phyloP scores from a whole-genome alignment of 164 flowering plant genomes.

The Vitis amurensis region DNA sequence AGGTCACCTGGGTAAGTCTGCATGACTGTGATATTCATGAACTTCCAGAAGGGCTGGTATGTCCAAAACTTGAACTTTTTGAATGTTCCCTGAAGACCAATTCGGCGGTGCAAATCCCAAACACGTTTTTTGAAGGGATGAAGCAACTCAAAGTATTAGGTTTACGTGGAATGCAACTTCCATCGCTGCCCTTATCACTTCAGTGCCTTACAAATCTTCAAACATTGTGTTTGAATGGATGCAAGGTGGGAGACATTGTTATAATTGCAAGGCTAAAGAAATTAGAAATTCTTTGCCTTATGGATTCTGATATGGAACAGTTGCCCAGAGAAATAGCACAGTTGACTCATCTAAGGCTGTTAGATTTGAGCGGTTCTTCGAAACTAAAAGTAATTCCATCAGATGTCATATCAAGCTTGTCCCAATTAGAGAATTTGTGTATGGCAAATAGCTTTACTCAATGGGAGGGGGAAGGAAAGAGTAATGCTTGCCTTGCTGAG shows the following conservation, averaged over 20 bases:
- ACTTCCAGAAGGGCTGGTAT: conserved; percentile 12
- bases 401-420: conserved; percentile 10
- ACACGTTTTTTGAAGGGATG: conserved; percentile 10
- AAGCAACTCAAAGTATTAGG: conserved; percentile 16
- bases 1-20: neutral
- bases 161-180: neutral
- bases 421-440: conserved; percentile 21
- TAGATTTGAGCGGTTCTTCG: conserved; percentile 11
- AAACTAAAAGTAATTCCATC: conserved; percentile 14
- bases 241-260: neutral
- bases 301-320: neutral
- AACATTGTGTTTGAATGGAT: conserved; percentile 3
- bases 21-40: neutral
- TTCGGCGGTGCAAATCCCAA: neutral
- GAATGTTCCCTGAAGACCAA: neutral
- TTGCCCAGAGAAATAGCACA: conserved; percentile 18
- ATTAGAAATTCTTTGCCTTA: conserved; percentile 16
- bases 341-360: conserved; percentile 11
- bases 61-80: conserved; percentile 13
- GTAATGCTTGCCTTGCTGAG: conserved; percentile 20
- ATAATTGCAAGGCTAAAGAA: conserved; percentile 11
- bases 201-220: conserved; percentile 3
- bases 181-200: conserved; percentile 6
- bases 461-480: conserved; percentile 9
- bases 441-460: conserved; percentile 5